Evolutionary conservation across 805 yeast species (phyloP).

Genomic region (Peterozyma toletana): DNA sequence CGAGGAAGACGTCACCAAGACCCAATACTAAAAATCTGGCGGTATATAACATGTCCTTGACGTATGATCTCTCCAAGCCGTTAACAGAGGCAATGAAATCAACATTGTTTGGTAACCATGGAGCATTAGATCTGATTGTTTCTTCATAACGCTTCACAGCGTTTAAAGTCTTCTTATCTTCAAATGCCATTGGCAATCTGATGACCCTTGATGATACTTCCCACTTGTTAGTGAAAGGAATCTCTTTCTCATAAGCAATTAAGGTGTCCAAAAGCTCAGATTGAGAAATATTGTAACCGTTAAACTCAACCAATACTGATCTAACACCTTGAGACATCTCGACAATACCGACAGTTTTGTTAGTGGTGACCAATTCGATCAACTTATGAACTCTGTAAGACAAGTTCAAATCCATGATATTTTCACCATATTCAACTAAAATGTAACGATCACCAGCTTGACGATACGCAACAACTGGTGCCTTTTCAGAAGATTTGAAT

Average conservation of each 20-base stretch:
- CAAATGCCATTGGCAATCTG: constrained; percentile 93
- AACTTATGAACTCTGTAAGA: constrained; percentile 81
- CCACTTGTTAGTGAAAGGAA: constrained; percentile 75
- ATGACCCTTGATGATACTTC: constrained; percentile 74
- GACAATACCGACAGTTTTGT: constrained; percentile 70
- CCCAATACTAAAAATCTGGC: constrained; percentile 93
- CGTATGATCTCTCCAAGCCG: constrained; percentile 67
- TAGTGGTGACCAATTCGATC: constrained; percentile 60
- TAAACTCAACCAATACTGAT: constrained; percentile 84
- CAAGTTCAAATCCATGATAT: constrained; percentile 75
- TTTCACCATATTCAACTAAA: constrained; percentile 89
- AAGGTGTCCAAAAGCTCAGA: constrained; percentile 52
- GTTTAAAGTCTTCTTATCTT: constrained; percentile 80
- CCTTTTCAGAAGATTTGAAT: constrained; percentile 34
- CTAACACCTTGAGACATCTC: constrained; percentile 98
- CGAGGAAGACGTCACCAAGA: constrained; percentile 93
- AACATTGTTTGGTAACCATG: constrained; percentile 97
- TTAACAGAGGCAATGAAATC: constrained; percentile 90
- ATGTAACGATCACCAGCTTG: constrained; percentile 97
- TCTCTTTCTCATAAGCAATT: constrained; percentile 68
- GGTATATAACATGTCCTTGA: constrained; percentile 76
- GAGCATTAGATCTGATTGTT: constrained; percentile 88
- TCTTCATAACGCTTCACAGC: constrained; percentile 90
- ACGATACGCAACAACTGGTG: constrained; percentile 77
- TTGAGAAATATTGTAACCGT: constrained; percentile 59